Percentiles rank a stretch among this genome's conserved stretches.
Conservation (phyloP, 2,329 filamentous ascomycete genomes). For the Fusarium aywerte region DNA sequence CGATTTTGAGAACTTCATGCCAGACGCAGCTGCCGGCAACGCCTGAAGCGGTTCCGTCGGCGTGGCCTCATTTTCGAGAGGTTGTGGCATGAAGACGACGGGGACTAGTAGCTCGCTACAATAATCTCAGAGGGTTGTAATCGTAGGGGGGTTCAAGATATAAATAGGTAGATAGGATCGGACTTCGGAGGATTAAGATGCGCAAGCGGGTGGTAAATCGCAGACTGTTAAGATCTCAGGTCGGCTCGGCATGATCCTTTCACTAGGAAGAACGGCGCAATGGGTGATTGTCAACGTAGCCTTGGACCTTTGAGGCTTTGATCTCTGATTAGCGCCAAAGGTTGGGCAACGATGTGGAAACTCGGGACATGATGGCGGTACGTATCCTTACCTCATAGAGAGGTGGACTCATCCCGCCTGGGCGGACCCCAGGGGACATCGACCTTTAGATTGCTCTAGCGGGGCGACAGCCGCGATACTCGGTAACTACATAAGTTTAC, state of each 20-base stretch:
- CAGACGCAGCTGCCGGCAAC: slow-evolving; percentile 72
- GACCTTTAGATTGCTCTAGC: slow-evolving; percentile 24
- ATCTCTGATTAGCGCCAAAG: slow-evolving; percentile 26
- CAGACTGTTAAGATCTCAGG: slow-evolving; percentile 34
- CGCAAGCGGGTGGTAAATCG: slow-evolving; percentile 39
- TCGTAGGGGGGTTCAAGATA: slow-evolving; percentile 8
- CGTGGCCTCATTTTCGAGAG: slow-evolving; percentile 68
- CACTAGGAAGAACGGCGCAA: slow-evolving; percentile 10
- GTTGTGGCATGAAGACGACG: slow-evolving; percentile 72
- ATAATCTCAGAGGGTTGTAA: slow-evolving; percentile 22
- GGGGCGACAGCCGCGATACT: slow-evolving; percentile 25
- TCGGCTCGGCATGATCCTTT: slow-evolving; percentile 49
- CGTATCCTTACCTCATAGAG: slow-evolving; percentile 43
- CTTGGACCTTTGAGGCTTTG: slow-evolving; percentile 22
- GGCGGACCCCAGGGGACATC: not conserved
- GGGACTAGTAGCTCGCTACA: slow-evolving; percentile 22
- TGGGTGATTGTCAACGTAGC: slow-evolving; percentile 18
- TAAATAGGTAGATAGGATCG: slow-evolving; percentile 9
- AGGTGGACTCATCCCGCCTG: not conserved
- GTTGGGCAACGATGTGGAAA: slow-evolving; percentile 45
- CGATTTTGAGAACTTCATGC: slow-evolving; percentile 68
- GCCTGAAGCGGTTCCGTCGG: slow-evolving; percentile 75
- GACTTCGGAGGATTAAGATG: slow-evolving; percentile 41
- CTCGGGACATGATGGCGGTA: slow-evolving; percentile 38
- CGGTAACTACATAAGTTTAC: slow-evolving; percentile 43